Percentiles rank a stretch among this genome's conserved stretches.
phyloP scores from a whole-genome alignment of 495 filamentous ascomycete genomes.

The Clohesyomyces aquaticus region DNA sequence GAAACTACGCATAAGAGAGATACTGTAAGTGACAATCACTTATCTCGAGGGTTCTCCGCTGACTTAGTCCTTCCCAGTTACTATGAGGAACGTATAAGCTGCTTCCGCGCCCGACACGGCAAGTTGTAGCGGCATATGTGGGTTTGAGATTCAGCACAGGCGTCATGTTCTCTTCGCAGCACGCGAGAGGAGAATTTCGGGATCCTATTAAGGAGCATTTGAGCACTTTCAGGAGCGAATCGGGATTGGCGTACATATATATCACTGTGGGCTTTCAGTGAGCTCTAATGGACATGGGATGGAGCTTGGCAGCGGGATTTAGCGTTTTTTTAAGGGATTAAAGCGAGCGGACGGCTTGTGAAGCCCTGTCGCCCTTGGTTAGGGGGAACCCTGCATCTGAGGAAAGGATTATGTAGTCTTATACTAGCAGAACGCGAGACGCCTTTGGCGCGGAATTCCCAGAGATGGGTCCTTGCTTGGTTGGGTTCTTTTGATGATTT shows the following conservation, averaged over 20 bases:
- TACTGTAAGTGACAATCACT: conserved; percentile 7
- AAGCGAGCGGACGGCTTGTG: not conserved
- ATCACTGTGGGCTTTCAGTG: not conserved
- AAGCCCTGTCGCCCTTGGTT: not conserved
- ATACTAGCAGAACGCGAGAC: not conserved
- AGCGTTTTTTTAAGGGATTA: not conserved
- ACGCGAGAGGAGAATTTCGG: not conserved
- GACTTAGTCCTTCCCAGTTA: not conserved
- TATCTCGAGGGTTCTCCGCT: not conserved
- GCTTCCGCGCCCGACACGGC: conserved; percentile 80
- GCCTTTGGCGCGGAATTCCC: not conserved
- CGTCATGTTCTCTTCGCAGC: not conserved
- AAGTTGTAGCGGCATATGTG: conserved; percentile 55
- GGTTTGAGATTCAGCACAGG: too few species aligned
- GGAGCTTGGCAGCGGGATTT: too few species aligned
- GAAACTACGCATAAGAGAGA: conserved; percentile 63
- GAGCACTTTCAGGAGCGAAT: not conserved
- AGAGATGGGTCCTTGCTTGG: too few species aligned
- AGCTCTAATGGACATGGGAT: not conserved
- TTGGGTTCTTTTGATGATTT: too few species aligned
- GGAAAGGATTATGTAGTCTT: not conserved
- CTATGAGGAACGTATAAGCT: conserved; percentile 73
- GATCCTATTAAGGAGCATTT: not conserved
- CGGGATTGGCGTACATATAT: not conserved
- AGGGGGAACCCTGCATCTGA: not conserved